phyloP scores from a whole-genome alignment of 805 yeast genomes.

The Nakazawaea peltata region DNA sequence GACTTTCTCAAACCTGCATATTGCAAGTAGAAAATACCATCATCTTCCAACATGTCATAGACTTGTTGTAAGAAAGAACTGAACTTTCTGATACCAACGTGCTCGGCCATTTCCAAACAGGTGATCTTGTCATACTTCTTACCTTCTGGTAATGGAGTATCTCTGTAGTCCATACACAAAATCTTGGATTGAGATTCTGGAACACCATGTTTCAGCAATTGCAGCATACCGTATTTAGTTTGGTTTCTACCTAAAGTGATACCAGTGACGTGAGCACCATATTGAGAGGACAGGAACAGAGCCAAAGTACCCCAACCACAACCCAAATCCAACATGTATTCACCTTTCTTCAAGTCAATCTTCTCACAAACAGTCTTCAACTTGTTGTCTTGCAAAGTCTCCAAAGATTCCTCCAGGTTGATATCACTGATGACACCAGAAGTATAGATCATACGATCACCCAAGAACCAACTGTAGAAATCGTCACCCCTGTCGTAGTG shows the following conservation, averaged over 20 bases:
- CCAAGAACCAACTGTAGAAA: conserved; percentile 88
- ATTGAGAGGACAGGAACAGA: conserved; percentile 70
- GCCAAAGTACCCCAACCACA: conserved; percentile 98
- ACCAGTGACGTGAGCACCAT: conserved; percentile 85
- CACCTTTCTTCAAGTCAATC: conserved; percentile 66
- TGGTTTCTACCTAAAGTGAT: conserved; percentile 85
- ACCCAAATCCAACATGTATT: conserved; percentile 74
- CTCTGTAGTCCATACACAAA: conserved; percentile 84
- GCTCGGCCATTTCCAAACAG: conserved; percentile 93
- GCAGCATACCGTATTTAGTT: conserved; percentile 79
- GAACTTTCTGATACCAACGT: conserved; percentile 86
- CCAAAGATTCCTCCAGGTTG: conserved; percentile 62
- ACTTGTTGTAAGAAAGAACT: conserved; percentile 71
- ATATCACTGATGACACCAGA: conserved; percentile 77
- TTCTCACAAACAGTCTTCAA: conserved; percentile 82
- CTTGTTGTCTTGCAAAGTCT: conserved; percentile 83
- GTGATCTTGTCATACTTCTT: conserved; percentile 74
- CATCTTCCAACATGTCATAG: conserved; percentile 82
- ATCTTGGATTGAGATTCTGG: conserved; percentile 62
- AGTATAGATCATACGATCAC: conserved; percentile 92
- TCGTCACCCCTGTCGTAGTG: conserved; percentile 96
- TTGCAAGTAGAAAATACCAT: conserved; percentile 81
- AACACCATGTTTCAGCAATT: conserved; percentile 63
- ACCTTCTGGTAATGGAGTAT: conserved; percentile 58
- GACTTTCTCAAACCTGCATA: conserved; percentile 85